Conservation (phyloP, 768 basidiomycete genomes). For the Xerocomellus intermedius region DNA sequence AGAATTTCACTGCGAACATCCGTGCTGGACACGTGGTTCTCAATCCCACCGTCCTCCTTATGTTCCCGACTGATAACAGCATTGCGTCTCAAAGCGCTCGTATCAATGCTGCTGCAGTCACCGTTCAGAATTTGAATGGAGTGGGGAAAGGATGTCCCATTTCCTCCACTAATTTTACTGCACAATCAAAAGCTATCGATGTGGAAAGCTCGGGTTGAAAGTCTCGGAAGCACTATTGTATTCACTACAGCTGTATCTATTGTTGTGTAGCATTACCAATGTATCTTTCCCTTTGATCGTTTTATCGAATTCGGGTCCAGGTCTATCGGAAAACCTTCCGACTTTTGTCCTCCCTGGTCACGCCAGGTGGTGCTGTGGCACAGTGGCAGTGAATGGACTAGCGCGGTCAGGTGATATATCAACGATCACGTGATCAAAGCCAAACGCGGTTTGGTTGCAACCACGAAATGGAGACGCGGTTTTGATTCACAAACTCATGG, state of each 20-base stretch:
- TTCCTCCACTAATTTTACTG: conserved; percentile 59
- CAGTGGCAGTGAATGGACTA: neutral
- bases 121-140: conserved; percentile 70
- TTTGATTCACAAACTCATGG: conserved; percentile 18
- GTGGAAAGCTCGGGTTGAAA: conserved; percentile 10
- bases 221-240: neutral
- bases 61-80: conserved; percentile 45
- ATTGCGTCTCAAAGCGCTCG: conserved; percentile 43
- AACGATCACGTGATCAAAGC: conserved; percentile 24
- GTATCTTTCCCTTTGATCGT: neutral
- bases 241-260: neutral
- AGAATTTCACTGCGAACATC: conserved; percentile 41
- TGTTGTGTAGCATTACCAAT: neutral
- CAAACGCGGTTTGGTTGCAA: conserved; percentile 26
- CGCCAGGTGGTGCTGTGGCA: too few species aligned
- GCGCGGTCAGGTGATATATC: conserved; percentile 22
- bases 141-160: conserved; percentile 67
- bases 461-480: conserved; percentile 14
- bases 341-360: too few species aligned
- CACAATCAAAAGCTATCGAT: conserved; percentile 28
- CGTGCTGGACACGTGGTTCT: conserved; percentile 41
- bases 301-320: too few species aligned
- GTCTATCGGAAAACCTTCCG: too few species aligned
- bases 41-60: conserved; percentile 38
- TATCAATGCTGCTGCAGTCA: conserved; percentile 56